Evolutionary conservation across 2,329 filamentous ascomycete genomes (phyloP).

Genomic region (Trichoderma oligosporum): DNA sequence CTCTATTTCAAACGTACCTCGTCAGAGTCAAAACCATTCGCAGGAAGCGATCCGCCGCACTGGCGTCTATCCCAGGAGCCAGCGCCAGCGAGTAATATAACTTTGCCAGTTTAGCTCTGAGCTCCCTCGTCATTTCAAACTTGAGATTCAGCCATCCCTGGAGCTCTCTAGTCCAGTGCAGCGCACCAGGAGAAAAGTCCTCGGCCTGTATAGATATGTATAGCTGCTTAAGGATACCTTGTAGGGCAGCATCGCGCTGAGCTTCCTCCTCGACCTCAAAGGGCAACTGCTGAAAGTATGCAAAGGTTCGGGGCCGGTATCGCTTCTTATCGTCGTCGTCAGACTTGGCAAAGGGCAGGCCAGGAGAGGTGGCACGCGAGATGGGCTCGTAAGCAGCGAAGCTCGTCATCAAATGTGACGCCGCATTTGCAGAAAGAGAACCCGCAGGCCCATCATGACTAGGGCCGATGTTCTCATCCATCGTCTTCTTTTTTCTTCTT

Average conservation of each 20-base stretch:
- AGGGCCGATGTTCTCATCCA: slow-evolving; percentile 40
- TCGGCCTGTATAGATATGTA: slow-evolving; percentile 89
- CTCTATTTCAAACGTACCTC: slow-evolving; percentile 60
- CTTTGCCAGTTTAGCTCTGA: slow-evolving; percentile 77
- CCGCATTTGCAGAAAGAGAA: slow-evolving; percentile 32
- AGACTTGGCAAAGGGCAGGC: slow-evolving; percentile 51
- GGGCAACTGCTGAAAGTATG: slow-evolving; percentile 85
- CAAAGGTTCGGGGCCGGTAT: slow-evolving; percentile 85
- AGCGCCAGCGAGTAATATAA: slow-evolving; percentile 93
- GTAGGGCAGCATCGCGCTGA: slow-evolving; percentile 72
- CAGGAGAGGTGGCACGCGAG: slow-evolving; percentile 83
- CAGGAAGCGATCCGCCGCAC: slow-evolving; percentile 81
- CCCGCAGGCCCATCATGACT: slow-evolving; percentile 31
- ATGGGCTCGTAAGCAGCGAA: slow-evolving; percentile 60
- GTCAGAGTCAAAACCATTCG: slow-evolving; percentile 95
- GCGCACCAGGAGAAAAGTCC: slow-evolving; percentile 87
- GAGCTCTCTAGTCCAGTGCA: slow-evolving; percentile 97
- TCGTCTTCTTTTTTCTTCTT: slow-evolving; percentile 19
- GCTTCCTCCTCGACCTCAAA: slow-evolving; percentile 80
- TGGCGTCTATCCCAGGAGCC: slow-evolving; percentile 80
- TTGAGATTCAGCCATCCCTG: slow-evolving; percentile 94
- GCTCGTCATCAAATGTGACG: slow-evolving; percentile 34
- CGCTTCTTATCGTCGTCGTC: slow-evolving; percentile 56
- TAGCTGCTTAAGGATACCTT: slow-evolving; percentile 87
- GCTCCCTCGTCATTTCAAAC: slow-evolving; percentile 87